phyloP scores from a whole-genome alignment of 176 grass and related monocot genomes.

The Oryza brachyantha region DNA sequence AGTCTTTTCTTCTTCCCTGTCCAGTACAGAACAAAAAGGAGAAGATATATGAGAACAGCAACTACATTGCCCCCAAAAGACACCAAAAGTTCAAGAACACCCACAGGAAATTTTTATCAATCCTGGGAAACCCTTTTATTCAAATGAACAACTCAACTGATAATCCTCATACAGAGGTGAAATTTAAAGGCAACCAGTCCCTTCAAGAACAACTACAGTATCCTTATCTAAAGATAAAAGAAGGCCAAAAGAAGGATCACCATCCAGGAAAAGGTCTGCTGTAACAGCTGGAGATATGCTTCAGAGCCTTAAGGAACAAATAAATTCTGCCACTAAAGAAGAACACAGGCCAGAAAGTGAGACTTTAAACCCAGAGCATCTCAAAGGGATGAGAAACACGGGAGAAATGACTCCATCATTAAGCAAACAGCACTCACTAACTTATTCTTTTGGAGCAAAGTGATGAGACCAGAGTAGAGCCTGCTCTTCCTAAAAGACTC shows the following conservation, averaged over 20 bases:
- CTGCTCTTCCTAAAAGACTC: slow-evolving; percentile 37
- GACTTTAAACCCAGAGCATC: slow-evolving; percentile 61
- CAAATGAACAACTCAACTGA: slow-evolving; percentile 47
- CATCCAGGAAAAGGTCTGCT: slow-evolving; percentile 46
- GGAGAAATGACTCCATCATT: slow-evolving; percentile 50
- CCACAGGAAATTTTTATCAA: slow-evolving; percentile 32
- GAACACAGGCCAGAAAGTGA: slow-evolving; percentile 46
- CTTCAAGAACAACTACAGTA: slow-evolving; percentile 42
- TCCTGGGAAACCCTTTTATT: slow-evolving; percentile 41
- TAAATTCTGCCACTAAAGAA: slow-evolving; percentile 49
- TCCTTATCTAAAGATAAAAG: slow-evolving; percentile 40
- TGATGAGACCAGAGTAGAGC: slow-evolving; percentile 37
- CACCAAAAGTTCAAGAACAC: not conserved
- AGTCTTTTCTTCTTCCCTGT: slow-evolving; percentile 28
- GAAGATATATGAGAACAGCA: slow-evolving; percentile 23
- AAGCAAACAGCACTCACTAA: slow-evolving; percentile 33
- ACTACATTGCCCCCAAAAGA: slow-evolving; percentile 11
- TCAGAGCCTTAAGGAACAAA: slow-evolving; percentile 42
- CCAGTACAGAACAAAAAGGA: slow-evolving; percentile 31
- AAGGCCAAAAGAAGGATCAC: slow-evolving; percentile 39
- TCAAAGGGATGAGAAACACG: slow-evolving; percentile 45
- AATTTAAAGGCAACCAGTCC: slow-evolving; percentile 44
- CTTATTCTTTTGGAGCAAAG: slow-evolving; percentile 43
- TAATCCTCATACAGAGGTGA: slow-evolving; percentile 47
- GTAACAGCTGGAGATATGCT: slow-evolving; percentile 53